Conservation (phyloP, 2,329 filamentous ascomycete genomes). For the Ascochyta rabiei region DNA sequence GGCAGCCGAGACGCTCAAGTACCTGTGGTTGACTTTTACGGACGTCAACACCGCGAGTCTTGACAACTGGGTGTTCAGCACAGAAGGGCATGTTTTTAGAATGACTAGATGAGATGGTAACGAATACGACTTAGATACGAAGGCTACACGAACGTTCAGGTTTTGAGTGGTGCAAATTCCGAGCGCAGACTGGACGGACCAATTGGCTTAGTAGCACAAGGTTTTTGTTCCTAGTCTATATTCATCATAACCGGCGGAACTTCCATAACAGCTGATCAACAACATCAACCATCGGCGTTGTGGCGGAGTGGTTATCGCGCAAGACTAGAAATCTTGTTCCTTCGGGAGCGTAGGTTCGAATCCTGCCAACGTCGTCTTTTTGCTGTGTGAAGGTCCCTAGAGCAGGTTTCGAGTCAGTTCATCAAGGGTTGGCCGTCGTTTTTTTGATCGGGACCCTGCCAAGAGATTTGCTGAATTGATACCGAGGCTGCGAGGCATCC, state of each 20-base stretch:
- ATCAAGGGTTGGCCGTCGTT: background rate
- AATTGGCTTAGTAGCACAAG: background rate
- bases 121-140: background rate
- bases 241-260: rapidly evolving
- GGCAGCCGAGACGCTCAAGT: conserved; percentile 51
- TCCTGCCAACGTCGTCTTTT: conserved; percentile 47
- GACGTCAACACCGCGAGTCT: conserved; percentile 45
- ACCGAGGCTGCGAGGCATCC: background rate
- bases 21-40: conserved; percentile 49
- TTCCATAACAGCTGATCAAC: conserved; percentile 7
- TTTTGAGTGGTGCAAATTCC: background rate
- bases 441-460: background rate
- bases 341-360: conserved; percentile 51
- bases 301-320: conserved; percentile 52
- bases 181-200: background rate
- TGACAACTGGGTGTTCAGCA: conserved; percentile 54
- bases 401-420: too few relatives aligned
- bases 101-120: conserved; percentile 41
- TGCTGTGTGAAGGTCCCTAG: conserved; percentile 1
- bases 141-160: background rate
- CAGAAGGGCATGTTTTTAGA: conserved; percentile 50
- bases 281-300: conserved; percentile 33
- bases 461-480: background rate
- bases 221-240: background rate
- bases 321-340: conserved; percentile 53